Percentiles rank a stretch among this genome's conserved stretches.
Conservation (phyloP, 768 basidiomycete genomes). For the Boletus speciosus region DNA sequence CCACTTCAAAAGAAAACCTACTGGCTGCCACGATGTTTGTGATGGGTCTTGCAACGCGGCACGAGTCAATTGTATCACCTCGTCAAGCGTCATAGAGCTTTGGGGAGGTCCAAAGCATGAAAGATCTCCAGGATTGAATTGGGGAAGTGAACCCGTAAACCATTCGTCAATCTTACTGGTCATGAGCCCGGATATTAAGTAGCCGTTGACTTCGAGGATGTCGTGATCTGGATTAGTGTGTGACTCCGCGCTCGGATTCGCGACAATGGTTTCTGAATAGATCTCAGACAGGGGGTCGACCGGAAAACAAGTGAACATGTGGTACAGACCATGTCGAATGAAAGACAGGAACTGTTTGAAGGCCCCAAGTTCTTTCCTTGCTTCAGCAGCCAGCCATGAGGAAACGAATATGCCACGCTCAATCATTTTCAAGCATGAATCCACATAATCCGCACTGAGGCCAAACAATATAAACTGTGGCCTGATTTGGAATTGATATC, state of each 20-base stretch:
- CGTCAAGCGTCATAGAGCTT: constrained; percentile 27
- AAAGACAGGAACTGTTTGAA: constrained; percentile 81
- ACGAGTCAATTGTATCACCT: constrained; percentile 47
- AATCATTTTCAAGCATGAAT: constrained; percentile 49
- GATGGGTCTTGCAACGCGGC: constrained; percentile 45
- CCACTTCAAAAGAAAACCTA: constrained; percentile 38
- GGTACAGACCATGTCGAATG: constrained; percentile 63
- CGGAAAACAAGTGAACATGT: constrained; percentile 4
- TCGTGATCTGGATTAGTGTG: constrained; percentile 55
- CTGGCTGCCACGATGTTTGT: constrained; percentile 50
- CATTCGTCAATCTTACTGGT: constrained; percentile 72
- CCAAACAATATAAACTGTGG: constrained; percentile 55
- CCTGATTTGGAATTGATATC: constrained; percentile 37
- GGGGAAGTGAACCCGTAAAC: constrained; percentile 59
- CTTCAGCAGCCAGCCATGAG: constrained; percentile 64
- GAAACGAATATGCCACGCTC: constrained; percentile 59
- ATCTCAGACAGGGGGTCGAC: constrained; percentile 16
- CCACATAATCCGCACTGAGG: constrained; percentile 48
- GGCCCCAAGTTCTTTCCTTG: constrained; percentile 63
- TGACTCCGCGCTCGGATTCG: constrained; percentile 51
- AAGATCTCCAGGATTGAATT: constrained; percentile 33
- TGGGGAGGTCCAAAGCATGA: constrained; percentile 21
- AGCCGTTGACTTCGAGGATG: constrained; percentile 76
- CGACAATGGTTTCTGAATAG: constrained; percentile 44
- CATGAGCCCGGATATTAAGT: constrained; percentile 67